These are phyloP conservation scores for Saccharomyces kudriavzevii DNA, from an alignment of 805 yeast genomes.

Conservation along the genomic window DNA sequence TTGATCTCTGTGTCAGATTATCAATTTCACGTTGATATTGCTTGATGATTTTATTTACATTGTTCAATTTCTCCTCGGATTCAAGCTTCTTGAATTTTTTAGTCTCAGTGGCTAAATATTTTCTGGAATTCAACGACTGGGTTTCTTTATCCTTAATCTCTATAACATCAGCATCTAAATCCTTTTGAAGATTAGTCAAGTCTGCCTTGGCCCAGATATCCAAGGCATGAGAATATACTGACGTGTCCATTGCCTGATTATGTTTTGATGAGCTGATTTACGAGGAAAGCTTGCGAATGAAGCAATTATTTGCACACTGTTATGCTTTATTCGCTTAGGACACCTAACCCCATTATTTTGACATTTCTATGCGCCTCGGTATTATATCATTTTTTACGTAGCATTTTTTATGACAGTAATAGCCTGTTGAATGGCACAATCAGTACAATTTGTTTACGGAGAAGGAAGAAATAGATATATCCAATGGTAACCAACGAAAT, in stretches of 20 bases:
- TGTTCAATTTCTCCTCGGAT: slow-evolving; percentile 54
- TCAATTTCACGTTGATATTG: slow-evolving; percentile 87
- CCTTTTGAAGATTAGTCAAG: slow-evolving; percentile 59
- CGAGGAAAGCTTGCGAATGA: neutral
- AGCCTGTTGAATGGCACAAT: neutral
- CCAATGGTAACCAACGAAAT: neutral
- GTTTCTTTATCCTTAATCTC: slow-evolving; percentile 66
- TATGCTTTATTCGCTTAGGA: neutral
- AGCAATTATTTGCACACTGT: neutral
- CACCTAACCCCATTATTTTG: neutral
- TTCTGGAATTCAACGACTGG: slow-evolving; percentile 59
- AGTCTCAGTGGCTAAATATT: slow-evolving; percentile 74
- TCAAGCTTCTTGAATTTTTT: slow-evolving; percentile 66
- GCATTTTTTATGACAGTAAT: neutral
- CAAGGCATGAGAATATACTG: slow-evolving; percentile 42
- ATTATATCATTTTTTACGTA: neutral
- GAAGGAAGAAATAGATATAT: neutral
- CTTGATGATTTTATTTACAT: slow-evolving; percentile 43
- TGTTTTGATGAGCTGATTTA: neutral
- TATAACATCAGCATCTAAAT: slow-evolving; percentile 65
- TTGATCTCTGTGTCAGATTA: slow-evolving; percentile 65
- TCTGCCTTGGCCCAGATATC: slow-evolving; percentile 71
- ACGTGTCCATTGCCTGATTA: slow-evolving; percentile 18
- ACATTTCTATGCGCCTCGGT: neutral
- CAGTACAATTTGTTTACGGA: neutral